Percentiles rank a stretch among this genome's conserved stretches.
These are phyloP conservation scores for Andrographis paniculata DNA, from an alignment of 305 asterid species.

Conservation along the genomic window DNA sequence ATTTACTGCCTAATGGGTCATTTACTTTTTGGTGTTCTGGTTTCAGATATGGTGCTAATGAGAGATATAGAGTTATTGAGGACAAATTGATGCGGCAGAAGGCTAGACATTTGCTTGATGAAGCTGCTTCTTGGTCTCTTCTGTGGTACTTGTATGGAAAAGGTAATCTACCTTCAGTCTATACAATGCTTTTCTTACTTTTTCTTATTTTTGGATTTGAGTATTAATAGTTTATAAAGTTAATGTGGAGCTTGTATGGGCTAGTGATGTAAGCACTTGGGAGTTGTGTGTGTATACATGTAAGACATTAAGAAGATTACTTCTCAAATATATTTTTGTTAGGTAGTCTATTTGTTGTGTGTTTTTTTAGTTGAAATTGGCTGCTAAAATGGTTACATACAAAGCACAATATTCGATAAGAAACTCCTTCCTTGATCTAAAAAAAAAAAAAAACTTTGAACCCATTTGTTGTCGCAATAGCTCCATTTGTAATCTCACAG, in stretches of 20 bases:
- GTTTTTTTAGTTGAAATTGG: not conserved
- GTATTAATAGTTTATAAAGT: too few species aligned
- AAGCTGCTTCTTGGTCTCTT: constrained; percentile 99
- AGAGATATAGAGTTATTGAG: constrained; percentile 71
- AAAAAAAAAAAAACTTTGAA: constrained; percentile 8
- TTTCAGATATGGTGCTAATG: constrained; percentile 76
- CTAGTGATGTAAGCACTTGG: too few species aligned
- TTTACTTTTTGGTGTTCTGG: constrained; percentile 16
- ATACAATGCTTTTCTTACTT: not conserved
- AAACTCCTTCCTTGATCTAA: too few species aligned
- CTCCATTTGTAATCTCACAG: constrained; percentile 9
- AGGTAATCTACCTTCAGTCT: constrained; percentile 35
- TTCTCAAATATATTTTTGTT: too few species aligned
- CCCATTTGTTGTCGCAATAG: not conserved
- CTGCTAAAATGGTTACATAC: not conserved
- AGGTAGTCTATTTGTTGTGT: not conserved
- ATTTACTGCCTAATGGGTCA: constrained; percentile 6
- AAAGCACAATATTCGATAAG: not conserved
- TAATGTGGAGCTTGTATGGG: too few species aligned
- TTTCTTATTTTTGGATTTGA: not conserved
- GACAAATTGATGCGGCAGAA: constrained; percentile 90
- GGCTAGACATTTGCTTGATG: constrained; percentile 76
- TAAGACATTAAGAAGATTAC: too few species aligned
- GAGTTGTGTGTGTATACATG: not conserved
- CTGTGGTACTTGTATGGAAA: constrained; percentile 92